Base-by-base conservation (phyloP, 768 basidiomycete genomes). In the Pleurotus tuoliensis region DNA sequence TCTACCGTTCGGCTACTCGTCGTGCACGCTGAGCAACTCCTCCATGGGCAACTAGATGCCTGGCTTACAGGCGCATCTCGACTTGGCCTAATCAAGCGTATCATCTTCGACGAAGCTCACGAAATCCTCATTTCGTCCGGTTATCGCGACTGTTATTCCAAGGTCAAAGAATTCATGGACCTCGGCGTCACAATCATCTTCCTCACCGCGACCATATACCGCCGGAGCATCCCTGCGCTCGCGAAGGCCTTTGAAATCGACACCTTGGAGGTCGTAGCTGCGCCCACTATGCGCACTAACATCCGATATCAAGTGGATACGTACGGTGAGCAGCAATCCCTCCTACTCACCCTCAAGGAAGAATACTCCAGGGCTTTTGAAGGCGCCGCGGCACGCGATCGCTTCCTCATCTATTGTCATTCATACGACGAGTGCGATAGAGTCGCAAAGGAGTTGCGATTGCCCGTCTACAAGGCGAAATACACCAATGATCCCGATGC, bases 341-440 rank as follows among this genome's bases (percentile, higher is more conserved):
- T 58, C 9, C 9, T 30, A 8, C 40, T 30, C 20, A 12, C 4
- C 6, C 18, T 58, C 9, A 11, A 58, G 25, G 22, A 20, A 16
- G 20, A 20, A 11, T 45, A 27, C 49, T 0, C 12, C 13, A 20
- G 8, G 43, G 43, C 43, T 1, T 25, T 20, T 22, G 37, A 38
- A 5, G n/a, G n/a, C 11, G 49, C 49, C 24, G n/a, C 1, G 11
- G 16, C 16, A 15, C 24, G 49, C 5, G 30, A 53, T 15, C 16
- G 41, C 11, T 48, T 39, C 5, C 51, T 58, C 11, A 52, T 58
- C 15, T 58, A 50, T 58, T 58, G 57, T 22, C 51, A 24, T 41
- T 41, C 50, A 22, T 18, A 22, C 16, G 39, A 5, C 13, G 41
- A 53, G 13, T 51, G 50, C 24, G 49, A 53, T 38, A 15, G 9